phyloP scores from a whole-genome alignment of 139 green algal species.

The Dunaliella primolecta region DNA sequence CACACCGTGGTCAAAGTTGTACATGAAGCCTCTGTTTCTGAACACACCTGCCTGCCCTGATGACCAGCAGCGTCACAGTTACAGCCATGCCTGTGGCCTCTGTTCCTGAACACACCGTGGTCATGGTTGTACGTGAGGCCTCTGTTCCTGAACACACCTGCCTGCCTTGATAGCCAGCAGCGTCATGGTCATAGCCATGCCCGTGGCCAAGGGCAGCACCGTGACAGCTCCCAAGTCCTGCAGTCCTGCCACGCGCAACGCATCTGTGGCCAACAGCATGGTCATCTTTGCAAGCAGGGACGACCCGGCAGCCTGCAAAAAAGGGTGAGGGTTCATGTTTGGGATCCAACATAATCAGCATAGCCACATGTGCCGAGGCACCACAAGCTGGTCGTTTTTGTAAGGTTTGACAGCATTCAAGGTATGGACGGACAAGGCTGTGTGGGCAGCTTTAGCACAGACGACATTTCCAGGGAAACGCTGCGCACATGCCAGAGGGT shows the following conservation, averaged over 20 bases:
- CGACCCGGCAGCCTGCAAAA: conserved; percentile 73
- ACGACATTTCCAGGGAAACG: too few species aligned
- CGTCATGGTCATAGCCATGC: conserved; percentile 83
- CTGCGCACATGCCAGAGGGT: too few species aligned
- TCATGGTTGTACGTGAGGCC: background rate
- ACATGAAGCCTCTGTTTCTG: too few species aligned
- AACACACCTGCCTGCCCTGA: conserved; percentile 13
- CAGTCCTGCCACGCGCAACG: conserved; percentile 61
- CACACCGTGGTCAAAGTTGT: background rate
- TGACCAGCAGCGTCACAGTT: conserved; percentile 51
- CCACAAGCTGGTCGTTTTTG: too few species aligned
- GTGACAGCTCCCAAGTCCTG: conserved; percentile 54
- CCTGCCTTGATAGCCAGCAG: conserved; percentile 38
- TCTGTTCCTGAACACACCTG: background rate
- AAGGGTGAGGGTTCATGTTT: background rate
- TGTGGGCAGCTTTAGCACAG: too few species aligned
- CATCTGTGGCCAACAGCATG: conserved; percentile 71
- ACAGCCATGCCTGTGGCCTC: conserved; percentile 91
- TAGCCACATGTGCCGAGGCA: too few species aligned
- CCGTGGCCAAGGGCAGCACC: conserved; percentile 87
- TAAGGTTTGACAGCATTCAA: too few species aligned
- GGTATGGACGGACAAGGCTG: too few species aligned
- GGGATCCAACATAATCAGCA: too few species aligned
- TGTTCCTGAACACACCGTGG: too few species aligned
- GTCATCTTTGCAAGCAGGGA: conserved; percentile 78